Evolutionary conservation across 805 yeast genomes (phyloP).

Genomic region (Kodamaea hsintzibuensis): DNA sequence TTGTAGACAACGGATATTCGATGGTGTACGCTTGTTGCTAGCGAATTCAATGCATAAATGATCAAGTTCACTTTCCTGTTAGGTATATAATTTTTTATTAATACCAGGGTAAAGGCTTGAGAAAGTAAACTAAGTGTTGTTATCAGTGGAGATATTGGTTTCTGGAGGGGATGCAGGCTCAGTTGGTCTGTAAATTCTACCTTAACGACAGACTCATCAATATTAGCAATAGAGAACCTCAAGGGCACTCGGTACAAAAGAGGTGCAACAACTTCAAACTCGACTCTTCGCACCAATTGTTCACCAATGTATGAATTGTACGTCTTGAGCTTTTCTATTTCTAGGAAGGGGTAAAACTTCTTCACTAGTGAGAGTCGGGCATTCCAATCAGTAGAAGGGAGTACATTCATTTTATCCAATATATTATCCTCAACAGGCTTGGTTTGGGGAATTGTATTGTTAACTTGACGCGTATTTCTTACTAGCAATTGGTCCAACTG

Average conservation of each 20-base stretch:
- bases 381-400: constrained; percentile 37
- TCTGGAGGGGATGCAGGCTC: neutral
- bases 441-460: neutral
- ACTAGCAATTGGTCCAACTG: constrained; percentile 21
- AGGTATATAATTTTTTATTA: constrained; percentile 27
- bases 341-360: constrained; percentile 28
- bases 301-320: constrained; percentile 11
- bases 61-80: constrained; percentile 28
- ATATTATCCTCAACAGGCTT: constrained; percentile 17
- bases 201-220: constrained; percentile 5
- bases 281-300: constrained; percentile 16
- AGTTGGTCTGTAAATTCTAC: neutral
- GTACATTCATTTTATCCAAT: constrained; percentile 29
- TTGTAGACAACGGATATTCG: constrained; percentile 23
- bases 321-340: constrained; percentile 16
- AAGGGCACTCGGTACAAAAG: constrained; percentile 23
- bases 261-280: constrained; percentile 20
- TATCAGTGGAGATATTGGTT: neutral
- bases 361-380: constrained; percentile 15
- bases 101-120: constrained; percentile 19
- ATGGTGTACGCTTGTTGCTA: constrained; percentile 25
- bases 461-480: constrained; percentile 18
- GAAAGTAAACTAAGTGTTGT: constrained; percentile 22
- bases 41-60: constrained; percentile 32
- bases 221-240: constrained; percentile 9